These are phyloP conservation scores for Linum tenue DNA, from an alignment of 345 rosid genomes.

Conservation along the genomic window DNA sequence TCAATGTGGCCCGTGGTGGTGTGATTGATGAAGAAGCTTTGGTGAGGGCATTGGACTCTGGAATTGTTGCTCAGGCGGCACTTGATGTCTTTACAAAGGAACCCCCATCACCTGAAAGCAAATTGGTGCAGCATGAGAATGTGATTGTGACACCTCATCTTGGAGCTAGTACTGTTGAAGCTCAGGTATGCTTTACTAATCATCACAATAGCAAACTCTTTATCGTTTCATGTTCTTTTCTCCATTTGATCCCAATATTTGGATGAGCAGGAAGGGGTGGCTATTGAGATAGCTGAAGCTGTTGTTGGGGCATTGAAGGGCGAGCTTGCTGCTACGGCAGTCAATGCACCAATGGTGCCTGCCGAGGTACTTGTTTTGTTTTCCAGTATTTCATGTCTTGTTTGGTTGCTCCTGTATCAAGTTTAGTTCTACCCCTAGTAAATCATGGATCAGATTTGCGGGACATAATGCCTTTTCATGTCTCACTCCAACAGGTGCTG, in stretches of 20 bases:
- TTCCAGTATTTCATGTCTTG: not conserved
- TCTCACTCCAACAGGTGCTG: conserved; percentile 45
- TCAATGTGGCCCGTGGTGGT: conserved; percentile 90
- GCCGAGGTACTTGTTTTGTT: conserved; percentile 51
- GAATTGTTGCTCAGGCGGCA: conserved; percentile 66
- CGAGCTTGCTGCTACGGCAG: conserved; percentile 88
- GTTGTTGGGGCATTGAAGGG: conserved; percentile 85
- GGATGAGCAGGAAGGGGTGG: conserved; percentile 64
- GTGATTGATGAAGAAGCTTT: conserved; percentile 89
- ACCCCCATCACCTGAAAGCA: conserved; percentile 65
- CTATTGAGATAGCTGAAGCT: conserved; percentile 87
- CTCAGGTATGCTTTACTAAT: conserved; percentile 43
- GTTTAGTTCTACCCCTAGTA: not conserved
- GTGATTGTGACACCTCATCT: conserved; percentile 87
- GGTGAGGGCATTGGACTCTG: conserved; percentile 73
- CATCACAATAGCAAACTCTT: not conserved
- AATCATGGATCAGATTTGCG: not conserved
- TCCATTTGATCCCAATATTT: not conserved
- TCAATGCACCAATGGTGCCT: conserved; percentile 93
- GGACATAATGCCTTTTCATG: not conserved
- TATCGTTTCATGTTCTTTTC: not conserved
- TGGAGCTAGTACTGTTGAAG: conserved; percentile 87
- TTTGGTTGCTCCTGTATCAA: not conserved
- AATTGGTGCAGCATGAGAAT: conserved; percentile 65
- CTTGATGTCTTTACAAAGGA: conserved; percentile 75